A percentile compares a stretch with the other conserved stretches of the same genome.
phyloP scores from a whole-genome alignment of 352 stramenopile genomes.

The Pythium sp. region DNA sequence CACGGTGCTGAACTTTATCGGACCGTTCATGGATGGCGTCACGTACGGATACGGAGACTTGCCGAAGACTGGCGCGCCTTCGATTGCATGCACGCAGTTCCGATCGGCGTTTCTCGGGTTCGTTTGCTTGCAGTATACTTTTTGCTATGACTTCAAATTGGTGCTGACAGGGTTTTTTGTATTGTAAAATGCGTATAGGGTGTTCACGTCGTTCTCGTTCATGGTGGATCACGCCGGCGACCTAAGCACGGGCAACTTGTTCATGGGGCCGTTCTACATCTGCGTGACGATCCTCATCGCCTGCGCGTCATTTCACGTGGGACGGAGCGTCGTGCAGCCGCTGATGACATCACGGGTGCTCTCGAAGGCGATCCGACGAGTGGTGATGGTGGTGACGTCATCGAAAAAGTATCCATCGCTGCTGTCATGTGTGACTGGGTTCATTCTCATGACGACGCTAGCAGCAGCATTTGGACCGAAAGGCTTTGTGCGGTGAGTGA shows the following conservation, averaged over 20 bases:
- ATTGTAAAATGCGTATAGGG: conserved; percentile 26
- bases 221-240: conserved; percentile 85
- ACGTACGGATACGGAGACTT: conserved; percentile 57
- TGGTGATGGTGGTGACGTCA: conserved; percentile 17
- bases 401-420: conserved; percentile 34
- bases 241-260: conserved; percentile 39
- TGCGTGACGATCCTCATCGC: conserved; percentile 42
- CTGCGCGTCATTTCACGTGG: conserved; percentile 55
- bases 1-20: conserved; percentile 70
- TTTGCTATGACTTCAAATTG: too few species aligned
- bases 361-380: conserved; percentile 12
- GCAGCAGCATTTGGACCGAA: conserved; percentile 43
- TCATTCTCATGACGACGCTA: conserved; percentile 40
- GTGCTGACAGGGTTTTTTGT: too few species aligned
- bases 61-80: conserved; percentile 24
- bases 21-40: conserved; percentile 73
- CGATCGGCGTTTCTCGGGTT: conserved; percentile 78
- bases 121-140: not conserved
- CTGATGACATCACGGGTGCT: conserved; percentile 17
- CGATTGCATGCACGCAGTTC: conserved; percentile 59
- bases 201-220: conserved; percentile 88
- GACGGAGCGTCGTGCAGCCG: conserved; percentile 29
- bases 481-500: conserved; percentile 59
- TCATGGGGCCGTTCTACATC: conserved; percentile 62
- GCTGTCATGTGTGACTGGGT: conserved; percentile 25